Evolutionary conservation across 768 basidiomycete species (phyloP).

Genomic region (Crassisporium funariophilum): DNA sequence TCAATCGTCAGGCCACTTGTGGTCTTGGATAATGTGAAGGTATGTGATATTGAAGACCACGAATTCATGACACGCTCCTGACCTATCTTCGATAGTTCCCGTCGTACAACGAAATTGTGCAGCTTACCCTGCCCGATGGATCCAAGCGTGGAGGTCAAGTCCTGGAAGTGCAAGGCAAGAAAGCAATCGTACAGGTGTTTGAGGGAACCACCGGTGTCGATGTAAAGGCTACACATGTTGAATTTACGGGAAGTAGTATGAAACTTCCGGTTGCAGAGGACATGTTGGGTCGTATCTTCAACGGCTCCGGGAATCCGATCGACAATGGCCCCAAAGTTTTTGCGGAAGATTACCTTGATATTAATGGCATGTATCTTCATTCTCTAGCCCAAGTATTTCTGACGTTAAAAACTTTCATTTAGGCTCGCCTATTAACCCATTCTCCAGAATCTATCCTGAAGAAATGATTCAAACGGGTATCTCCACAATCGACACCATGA

Average conservation of each 20-base stretch:
- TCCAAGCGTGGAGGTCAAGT: conserved; percentile 96
- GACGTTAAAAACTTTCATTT: not conserved
- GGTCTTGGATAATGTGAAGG: conserved; percentile 98
- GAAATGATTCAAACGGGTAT: conserved; percentile 99
- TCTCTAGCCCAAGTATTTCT: conserved; percentile 1
- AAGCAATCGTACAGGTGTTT: conserved; percentile 99
- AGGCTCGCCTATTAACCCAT: conserved; percentile 97
- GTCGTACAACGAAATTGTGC: conserved; percentile 98
- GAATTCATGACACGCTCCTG: conserved; percentile 1
- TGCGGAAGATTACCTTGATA: conserved; percentile 98
- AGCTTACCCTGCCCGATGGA: conserved; percentile 93
- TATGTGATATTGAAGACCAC: conserved; percentile 28
- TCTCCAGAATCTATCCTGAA: conserved; percentile 98
- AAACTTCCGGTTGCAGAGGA: conserved; percentile 98
- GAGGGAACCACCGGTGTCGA: conserved; percentile 98
- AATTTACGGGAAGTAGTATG: conserved; percentile 98
- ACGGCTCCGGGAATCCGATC: conserved; percentile 96
- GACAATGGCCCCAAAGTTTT: conserved; percentile 99
- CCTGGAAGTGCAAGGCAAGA: conserved; percentile 97
- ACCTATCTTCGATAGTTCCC: conserved; percentile 68
- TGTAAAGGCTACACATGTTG: conserved; percentile 95
- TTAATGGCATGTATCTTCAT: conserved; percentile 73
- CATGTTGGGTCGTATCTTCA: conserved; percentile 99
- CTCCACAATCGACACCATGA: conserved; percentile 97
- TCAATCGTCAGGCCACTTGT: conserved; percentile 76